Conservation (phyloP, 345 rosid species). For the Clausena lansium region DNA sequence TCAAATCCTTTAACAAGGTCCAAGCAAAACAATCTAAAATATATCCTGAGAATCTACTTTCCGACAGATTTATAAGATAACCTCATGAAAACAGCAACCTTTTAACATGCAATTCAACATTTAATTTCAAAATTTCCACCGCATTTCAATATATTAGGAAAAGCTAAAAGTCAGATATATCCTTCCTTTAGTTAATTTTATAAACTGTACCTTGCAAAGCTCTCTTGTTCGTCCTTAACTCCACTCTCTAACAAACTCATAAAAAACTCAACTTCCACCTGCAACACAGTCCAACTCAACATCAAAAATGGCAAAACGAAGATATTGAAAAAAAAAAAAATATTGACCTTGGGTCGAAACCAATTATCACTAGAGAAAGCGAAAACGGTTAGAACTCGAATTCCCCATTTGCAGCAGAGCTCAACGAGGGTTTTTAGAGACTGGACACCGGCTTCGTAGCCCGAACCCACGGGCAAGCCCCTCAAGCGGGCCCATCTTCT, state of each 20-base stretch:
- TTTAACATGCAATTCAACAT: background rate
- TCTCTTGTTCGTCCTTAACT: slow-evolving; percentile 17
- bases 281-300: slow-evolving; percentile 1
- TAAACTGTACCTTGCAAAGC: slow-evolving; percentile 18
- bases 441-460: slow-evolving; percentile 28
- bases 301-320: background rate
- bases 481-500: slow-evolving; percentile 24
- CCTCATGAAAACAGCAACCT: background rate
- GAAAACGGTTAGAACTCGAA: slow-evolving; percentile 23
- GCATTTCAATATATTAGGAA: background rate
- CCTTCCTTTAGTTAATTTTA: background rate
- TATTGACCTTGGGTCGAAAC: slow-evolving; percentile 26
- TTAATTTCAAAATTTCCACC: background rate
- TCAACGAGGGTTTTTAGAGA: slow-evolving; percentile 17
- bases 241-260: slow-evolving; percentile 25
- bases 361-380: slow-evolving; percentile 36
- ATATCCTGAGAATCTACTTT: background rate
- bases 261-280: slow-evolving; percentile 29
- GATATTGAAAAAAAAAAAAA: background rate
- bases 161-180: background rate
- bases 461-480: slow-evolving; percentile 19
- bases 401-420: slow-evolving; percentile 28
- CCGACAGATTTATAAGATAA: background rate
- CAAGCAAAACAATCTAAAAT: background rate
- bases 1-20: background rate